These are phyloP conservation scores for Gomphus bonarii DNA, from an alignment of 1,284 basidiomycete species.

Conservation along the genomic window DNA sequence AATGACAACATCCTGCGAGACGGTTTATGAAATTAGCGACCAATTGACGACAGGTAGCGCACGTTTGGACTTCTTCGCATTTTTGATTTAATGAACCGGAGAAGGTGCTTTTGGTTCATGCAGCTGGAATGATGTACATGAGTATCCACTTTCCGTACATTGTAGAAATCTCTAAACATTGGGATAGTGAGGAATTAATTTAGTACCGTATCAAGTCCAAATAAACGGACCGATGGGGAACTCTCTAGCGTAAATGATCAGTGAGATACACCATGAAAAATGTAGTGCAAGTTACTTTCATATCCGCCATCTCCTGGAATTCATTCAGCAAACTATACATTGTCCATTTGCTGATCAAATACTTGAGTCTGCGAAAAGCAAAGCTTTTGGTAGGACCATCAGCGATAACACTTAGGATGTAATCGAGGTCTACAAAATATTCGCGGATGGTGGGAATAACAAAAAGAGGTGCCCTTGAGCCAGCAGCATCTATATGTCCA, in stretches of 20 bases:
- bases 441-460: conserved; percentile 83
- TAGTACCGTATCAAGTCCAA: background rate
- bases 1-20: conserved; percentile 82
- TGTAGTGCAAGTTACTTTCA: conserved; percentile 65
- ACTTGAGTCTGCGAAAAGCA: conserved; percentile 88
- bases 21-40: background rate
- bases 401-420: conserved; percentile 74
- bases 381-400: conserved; percentile 96
- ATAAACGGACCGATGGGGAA: conserved; percentile 55
- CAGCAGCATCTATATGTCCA: conserved; percentile 18
- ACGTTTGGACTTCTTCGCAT: conserved; percentile 79
- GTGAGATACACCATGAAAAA: conserved; percentile 13
- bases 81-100: conserved; percentile 98
- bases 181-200: conserved; percentile 1
- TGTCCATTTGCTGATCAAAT: conserved; percentile 91
- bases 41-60: conserved; percentile 15
- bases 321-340: conserved; percentile 93
- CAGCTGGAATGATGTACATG: conserved; percentile 98
- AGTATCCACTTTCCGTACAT: conserved; percentile 95
- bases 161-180: conserved; percentile 85
- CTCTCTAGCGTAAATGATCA: conserved; percentile 32
- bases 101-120: conserved; percentile 99
- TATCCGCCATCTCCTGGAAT: conserved; percentile 88
- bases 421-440: conserved; percentile 97
- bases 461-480: conserved; percentile 49